These are phyloP conservation scores for Zychaea mexicana DNA, from an alignment of 371 early-diverging fungal species.

Conservation along the genomic window DNA sequence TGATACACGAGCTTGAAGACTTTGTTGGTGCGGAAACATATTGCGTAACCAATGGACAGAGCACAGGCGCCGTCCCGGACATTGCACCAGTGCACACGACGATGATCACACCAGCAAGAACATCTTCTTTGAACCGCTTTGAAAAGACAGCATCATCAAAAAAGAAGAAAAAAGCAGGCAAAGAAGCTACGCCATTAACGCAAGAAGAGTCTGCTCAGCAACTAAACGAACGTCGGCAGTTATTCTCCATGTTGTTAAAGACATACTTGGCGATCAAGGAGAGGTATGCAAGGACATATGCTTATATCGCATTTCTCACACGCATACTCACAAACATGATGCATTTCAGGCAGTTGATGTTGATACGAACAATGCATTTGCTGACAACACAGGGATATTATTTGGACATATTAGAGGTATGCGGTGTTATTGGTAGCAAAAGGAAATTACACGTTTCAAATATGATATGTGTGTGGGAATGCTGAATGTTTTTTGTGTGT, in stretches of 20 bases:
- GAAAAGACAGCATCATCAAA: slow-evolving; percentile 1
- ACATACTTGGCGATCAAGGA: slow-evolving; percentile 40
- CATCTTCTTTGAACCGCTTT: slow-evolving; percentile 23
- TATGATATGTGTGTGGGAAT: too few relatives aligned
- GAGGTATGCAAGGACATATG: slow-evolving; percentile 26
- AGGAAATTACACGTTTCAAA: too few relatives aligned
- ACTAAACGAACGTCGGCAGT: slow-evolving; percentile 27
- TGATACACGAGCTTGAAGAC: slow-evolving; percentile 61
- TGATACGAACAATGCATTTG: slow-evolving; percentile 51
- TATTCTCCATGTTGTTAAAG: slow-evolving; percentile 42
- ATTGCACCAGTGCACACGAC: slow-evolving; percentile 4
- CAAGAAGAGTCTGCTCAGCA: not conserved
- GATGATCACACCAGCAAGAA: slow-evolving; percentile 15
- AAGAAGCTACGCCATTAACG: not conserved
- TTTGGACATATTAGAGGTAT: slow-evolving; percentile 60
- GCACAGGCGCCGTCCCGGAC: slow-evolving; percentile 31
- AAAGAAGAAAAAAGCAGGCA: not conserved
- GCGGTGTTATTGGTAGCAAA: not conserved
- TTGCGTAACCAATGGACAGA: slow-evolving; percentile 58
- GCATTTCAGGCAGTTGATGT: slow-evolving; percentile 47
- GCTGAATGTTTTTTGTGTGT: not conserved
- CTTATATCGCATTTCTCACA: too few relatives aligned
- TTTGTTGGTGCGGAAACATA: slow-evolving; percentile 70
- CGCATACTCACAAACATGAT: too few relatives aligned
- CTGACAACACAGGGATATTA: slow-evolving; percentile 66